Base-by-base conservation (phyloP, 306 rosid species). In the peach (Prunus persica) region DNA sequence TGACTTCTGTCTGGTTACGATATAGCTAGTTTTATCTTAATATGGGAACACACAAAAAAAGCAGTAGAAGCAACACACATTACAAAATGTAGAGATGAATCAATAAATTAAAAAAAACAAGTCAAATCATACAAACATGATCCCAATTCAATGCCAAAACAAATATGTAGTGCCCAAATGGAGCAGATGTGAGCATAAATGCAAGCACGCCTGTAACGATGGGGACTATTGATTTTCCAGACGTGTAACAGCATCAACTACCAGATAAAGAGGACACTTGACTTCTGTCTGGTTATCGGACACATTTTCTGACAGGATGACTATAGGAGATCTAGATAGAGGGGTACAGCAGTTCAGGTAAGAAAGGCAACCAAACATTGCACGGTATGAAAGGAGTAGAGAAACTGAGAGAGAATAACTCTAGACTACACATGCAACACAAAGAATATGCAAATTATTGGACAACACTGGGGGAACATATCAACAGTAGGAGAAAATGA, bases 161-260 rank as follows among this genome's bases (percentile, higher is more conserved):
- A 64, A 61, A 28, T 2, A 81, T 83, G 84, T 83, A 14, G 72
- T 49, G 83, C n/a, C 82, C 84, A 77, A 76, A 80, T 78, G 85
- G 74, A 82, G 73, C 88, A 71, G 83, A 87, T 82, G 84, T 69
- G 82, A 52, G 86, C 87, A 73, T 65, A n/a, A 78, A 64, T 66
- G 83, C 70, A 74, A 38, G 47, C 75, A 69, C 76, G 46, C 79
- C 88, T 80, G 83, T 61, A 87, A 84, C 83, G 76, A 84, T 73
- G 90, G 77, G 81, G 78, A 62, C 78, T 0, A 63, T 70, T 22
- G 6, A 34, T 84, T 66, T 87, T 24, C 82, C 86, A 84, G 85
- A 82, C 79, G 68, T 51, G 84, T 84, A 87, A 79, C 86, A 18
- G 85, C 78, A 84, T 82, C 83, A 56, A 20, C 13, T 3, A 58